Conservation (phyloP, 2,329 filamentous ascomycete genomes). For the Sarocladium strictum region DNA sequence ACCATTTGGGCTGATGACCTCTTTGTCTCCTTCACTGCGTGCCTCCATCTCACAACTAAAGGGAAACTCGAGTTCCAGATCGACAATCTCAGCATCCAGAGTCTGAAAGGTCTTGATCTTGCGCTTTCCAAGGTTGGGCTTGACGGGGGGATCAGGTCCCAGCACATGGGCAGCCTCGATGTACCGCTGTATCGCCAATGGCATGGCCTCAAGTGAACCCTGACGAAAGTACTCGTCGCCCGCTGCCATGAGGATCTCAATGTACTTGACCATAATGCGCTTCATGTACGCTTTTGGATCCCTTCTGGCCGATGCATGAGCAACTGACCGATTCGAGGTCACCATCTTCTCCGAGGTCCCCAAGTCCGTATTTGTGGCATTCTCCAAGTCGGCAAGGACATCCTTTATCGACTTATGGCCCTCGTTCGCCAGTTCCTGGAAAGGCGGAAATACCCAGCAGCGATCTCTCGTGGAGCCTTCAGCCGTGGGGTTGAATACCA, state of each 20-base stretch:
- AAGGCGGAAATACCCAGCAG: constrained; percentile 7
- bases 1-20: constrained; percentile 8
- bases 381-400: too few species aligned
- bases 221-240: constrained; percentile 13
- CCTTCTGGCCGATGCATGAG: neutral
- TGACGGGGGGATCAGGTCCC: constrained; percentile 7
- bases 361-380: too few species aligned
- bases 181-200: constrained; percentile 13
- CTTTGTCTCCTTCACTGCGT: too few species aligned
- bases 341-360: too few species aligned
- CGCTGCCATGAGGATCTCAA: constrained; percentile 4
- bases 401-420: too few species aligned
- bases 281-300: neutral
- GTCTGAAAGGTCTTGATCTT: neutral
- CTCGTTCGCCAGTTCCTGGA: too few species aligned
- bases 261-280: neutral
- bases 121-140: constrained; percentile 9
- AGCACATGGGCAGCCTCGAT: constrained; percentile 11
- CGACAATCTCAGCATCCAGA: too few species aligned
- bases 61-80: constrained; percentile 6
- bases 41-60: too few species aligned
- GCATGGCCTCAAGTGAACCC: constrained; percentile 10
- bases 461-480: neutral
- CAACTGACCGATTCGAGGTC: too few species aligned
- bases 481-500: constrained; percentile 6